Conservation (phyloP, 192 early-diverging fungal genomes). For the Irineochytrium annulatum region DNA sequence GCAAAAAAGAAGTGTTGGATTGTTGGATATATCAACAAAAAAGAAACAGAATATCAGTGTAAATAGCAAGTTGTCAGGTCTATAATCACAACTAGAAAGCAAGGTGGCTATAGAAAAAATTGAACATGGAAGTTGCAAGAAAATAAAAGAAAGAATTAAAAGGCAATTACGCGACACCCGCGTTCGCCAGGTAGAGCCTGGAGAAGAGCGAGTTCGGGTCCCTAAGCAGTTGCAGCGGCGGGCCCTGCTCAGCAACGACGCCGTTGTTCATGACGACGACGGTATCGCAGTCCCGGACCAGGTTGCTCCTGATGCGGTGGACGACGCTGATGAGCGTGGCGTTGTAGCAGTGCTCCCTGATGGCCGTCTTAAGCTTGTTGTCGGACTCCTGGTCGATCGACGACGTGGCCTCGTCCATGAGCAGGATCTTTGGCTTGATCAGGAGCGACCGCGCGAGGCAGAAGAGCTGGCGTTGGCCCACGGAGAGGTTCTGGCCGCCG, state of each 20-base stretch:
- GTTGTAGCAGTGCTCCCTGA: constrained; percentile 23
- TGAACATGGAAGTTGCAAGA: no score
- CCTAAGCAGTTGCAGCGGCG: constrained; percentile 47
- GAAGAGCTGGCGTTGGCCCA: constrained; percentile 65
- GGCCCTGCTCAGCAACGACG: constrained; percentile 47
- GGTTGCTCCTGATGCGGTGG: constrained; percentile 74
- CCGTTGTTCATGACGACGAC: constrained; percentile 49
- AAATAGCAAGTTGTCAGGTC: no score
- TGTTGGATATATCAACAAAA: no score
- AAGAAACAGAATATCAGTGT: no score
- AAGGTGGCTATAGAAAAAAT: no score
- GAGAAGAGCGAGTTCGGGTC: no score
- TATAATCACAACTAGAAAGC: no score
- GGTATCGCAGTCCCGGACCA: constrained; percentile 51
- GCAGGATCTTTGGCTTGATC: constrained; percentile 21
- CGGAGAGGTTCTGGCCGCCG: constrained; percentile 78
- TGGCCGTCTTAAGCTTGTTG: constrained; percentile 21
- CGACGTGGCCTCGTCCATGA: constrained; percentile 42
- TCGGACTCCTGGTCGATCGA: constrained; percentile 30
- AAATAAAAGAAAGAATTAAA: no score
- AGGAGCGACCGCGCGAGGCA: constrained; percentile 47
- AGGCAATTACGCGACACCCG: no score
- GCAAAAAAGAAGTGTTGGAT: no score
- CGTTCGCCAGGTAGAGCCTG: no score
- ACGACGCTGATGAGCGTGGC: constrained; percentile 73